Evolutionary conservation across 2,329 filamentous ascomycete species (phyloP).

Genomic region (Aspergillus transmontanensis): DNA sequence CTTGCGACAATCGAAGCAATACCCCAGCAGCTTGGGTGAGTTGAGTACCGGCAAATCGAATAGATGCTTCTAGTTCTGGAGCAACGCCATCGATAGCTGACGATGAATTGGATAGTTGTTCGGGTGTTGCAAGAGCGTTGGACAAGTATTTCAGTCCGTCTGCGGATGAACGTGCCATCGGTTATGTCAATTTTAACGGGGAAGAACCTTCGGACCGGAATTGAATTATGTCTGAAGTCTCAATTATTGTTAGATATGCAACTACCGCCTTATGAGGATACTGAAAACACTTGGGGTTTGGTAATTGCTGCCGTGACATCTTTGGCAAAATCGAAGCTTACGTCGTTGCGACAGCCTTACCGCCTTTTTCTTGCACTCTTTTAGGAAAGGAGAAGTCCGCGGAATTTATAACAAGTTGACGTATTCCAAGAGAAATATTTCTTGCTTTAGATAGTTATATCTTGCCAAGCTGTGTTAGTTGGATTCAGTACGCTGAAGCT

Average conservation of each 20-base stretch:
- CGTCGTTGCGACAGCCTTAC: background rate
- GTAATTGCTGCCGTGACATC: background rate
- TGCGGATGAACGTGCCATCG: conserved; percentile 28
- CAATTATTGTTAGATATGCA: background rate
- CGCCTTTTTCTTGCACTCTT: background rate
- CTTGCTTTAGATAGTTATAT: background rate
- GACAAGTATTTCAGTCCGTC: conserved; percentile 40
- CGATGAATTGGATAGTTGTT: conserved; percentile 48
- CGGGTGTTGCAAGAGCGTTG: conserved; percentile 49
- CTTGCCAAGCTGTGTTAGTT: background rate
- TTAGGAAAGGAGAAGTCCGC: background rate
- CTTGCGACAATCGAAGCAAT: conserved; percentile 80
- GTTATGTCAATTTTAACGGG: conserved; percentile 1
- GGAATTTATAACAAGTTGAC: background rate
- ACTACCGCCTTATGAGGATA: background rate
- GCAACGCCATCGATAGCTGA: conserved; percentile 48
- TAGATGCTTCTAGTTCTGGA: conserved; percentile 44
- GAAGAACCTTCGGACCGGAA: background rate
- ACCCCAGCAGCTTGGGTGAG: conserved; percentile 57
- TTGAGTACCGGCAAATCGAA: conserved; percentile 47
- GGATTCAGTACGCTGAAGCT: background rate
- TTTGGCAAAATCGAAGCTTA: background rate
- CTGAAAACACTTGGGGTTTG: background rate
- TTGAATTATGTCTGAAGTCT: background rate
- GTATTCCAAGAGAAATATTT: background rate